Percentiles rank a stretch among this genome's conserved stretches.
Conservation (phyloP, 139 green algal species). For the Volvox africanus region DNA sequence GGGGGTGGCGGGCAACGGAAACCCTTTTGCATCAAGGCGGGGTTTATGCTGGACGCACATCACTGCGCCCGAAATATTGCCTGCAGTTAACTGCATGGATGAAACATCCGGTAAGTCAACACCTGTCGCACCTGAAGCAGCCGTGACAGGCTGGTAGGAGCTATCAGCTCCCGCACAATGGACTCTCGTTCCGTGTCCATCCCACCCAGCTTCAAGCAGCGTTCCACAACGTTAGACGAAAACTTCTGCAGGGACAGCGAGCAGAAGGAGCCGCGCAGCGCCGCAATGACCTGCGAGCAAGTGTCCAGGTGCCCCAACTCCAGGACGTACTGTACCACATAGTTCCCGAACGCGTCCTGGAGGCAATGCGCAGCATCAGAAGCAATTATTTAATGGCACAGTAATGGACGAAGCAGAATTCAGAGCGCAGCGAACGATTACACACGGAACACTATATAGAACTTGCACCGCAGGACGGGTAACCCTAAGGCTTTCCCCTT, state of each 20-base stretch:
- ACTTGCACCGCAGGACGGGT: too few species aligned
- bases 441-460: too few species aligned
- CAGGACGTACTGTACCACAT: constrained; percentile 99
- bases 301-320: constrained; percentile 92
- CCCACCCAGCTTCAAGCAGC: constrained; percentile 95
- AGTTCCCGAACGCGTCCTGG: constrained; percentile 97
- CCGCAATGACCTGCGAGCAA: constrained; percentile 78
- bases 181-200: constrained; percentile 81
- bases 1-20: too few species aligned
- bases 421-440: too few species aligned
- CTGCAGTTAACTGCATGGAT: too few species aligned
- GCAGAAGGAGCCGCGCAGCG: constrained; percentile 86
- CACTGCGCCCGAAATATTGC: too few species aligned
- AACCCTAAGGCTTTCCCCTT: too few species aligned
- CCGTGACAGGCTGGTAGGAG: constrained; percentile 77
- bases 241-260: constrained; percentile 98
- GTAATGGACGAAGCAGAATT: too few species aligned
- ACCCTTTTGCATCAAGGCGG: too few species aligned
- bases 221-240: constrained; percentile 98
- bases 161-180: constrained; percentile 91
- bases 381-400: too few species aligned
- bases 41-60: too few species aligned
- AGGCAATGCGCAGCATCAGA: not conserved
- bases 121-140: constrained; percentile 74
- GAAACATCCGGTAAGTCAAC: too few species aligned